Evolutionary conservation across 805 yeast genomes (phyloP).

Genomic region (Lipomyces yamanashiensis): DNA sequence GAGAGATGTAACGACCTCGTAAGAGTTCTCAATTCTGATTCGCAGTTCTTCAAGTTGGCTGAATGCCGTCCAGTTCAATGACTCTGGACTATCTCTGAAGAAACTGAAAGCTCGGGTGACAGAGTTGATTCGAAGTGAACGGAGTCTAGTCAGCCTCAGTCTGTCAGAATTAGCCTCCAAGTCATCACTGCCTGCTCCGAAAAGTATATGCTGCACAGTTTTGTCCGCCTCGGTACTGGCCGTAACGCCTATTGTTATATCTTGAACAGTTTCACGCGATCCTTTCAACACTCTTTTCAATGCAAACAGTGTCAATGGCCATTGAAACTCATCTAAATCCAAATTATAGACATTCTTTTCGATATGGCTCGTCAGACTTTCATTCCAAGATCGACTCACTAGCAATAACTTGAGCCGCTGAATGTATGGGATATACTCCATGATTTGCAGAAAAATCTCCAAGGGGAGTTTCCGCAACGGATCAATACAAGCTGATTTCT

Average conservation of each 20-base stretch:
- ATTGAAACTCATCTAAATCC: slow-evolving; percentile 3
- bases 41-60: slow-evolving; percentile 14
- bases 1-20: slow-evolving; percentile 3
- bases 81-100: not conserved
- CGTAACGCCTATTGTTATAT: slow-evolving; percentile 6
- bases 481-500: not conserved
- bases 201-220: not conserved
- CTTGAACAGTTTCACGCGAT: not conserved
- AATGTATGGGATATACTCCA: slow-evolving; percentile 7
- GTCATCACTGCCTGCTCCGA: not conserved
- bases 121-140: not conserved
- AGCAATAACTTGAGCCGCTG: slow-evolving; percentile 3
- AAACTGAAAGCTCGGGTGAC: slow-evolving; percentile 3
- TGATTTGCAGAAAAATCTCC: slow-evolving; percentile 16
- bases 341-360: not conserved
- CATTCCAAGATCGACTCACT: slow-evolving; percentile 7
- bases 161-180: not conserved
- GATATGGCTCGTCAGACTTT: not conserved
- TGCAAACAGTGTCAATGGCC: slow-evolving; percentile 10
- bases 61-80: not conserved
- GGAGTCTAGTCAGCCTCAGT: not conserved
- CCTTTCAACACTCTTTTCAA: not conserved
- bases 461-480: slow-evolving; percentile 3
- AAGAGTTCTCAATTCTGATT: slow-evolving; percentile 17
- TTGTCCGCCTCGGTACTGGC: not conserved